Percentiles rank a stretch among this genome's conserved stretches.
Evolutionary conservation across 768 basidiomycete genomes (phyloP).

Genomic region (Collybia nuda): DNA sequence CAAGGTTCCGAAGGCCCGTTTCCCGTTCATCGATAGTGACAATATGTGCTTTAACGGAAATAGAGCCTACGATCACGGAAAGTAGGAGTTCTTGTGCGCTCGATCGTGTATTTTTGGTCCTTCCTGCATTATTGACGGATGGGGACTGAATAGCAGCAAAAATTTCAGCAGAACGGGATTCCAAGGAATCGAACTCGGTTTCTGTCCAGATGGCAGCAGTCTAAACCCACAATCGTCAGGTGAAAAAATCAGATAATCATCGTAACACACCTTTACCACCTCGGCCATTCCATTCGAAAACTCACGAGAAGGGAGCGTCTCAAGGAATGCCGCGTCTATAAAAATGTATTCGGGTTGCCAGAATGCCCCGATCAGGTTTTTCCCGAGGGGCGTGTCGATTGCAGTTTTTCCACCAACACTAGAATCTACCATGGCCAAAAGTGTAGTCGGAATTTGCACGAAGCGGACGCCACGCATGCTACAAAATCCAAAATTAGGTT

Average conservation of each 20-base stretch:
- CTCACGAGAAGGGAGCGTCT: conserved; percentile 88
- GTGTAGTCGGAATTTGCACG: conserved; percentile 94
- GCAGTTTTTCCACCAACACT: conserved; percentile 98
- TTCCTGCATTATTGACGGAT: conserved; percentile 55
- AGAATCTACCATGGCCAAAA: conserved; percentile 98
- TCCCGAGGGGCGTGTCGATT: conserved; percentile 97
- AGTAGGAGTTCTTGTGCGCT: conserved; percentile 82
- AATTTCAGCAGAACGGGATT: conserved; percentile 83
- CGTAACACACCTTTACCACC: conserved; percentile 79
- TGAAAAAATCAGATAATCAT: neutral
- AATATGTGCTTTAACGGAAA: conserved; percentile 94
- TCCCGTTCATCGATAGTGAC: conserved; percentile 97
- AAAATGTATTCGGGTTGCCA: conserved; percentile 98
- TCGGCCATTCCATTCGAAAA: conserved; percentile 99
- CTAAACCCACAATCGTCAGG: conserved; percentile 38
- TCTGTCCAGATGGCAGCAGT: conserved; percentile 99
- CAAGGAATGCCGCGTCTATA: conserved; percentile 94
- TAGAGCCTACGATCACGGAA: conserved; percentile 88
- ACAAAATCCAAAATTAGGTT: neutral
- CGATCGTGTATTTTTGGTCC: conserved; percentile 65
- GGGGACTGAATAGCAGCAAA: conserved; percentile 81
- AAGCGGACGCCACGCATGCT: conserved; percentile 98
- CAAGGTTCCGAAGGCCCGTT: conserved; percentile 94
- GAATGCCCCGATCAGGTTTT: conserved; percentile 98
- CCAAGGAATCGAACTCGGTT: conserved; percentile 82